Percentiles rank a stretch among this genome's conserved stretches.
Evolutionary conservation across 2,329 filamentous ascomycete genomes (phyloP).

Genomic region (Stagonosporopsis chrysanthemi): DNA sequence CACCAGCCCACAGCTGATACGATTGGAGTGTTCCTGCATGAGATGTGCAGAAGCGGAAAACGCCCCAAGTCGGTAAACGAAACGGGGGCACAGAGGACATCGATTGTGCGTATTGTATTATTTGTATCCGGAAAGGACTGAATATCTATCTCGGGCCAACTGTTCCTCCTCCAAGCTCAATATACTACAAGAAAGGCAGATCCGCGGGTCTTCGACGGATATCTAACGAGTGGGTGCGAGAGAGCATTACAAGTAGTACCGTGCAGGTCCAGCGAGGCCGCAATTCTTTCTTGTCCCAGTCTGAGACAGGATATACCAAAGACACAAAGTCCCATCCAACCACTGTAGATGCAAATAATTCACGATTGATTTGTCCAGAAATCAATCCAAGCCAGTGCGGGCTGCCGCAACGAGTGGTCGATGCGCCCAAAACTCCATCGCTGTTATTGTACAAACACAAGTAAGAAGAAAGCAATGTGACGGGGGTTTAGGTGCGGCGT

Average conservation of each 20-base stretch:
- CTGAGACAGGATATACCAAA: constrained; percentile 24
- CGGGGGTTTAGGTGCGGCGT: constrained; percentile 23
- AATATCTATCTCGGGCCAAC: constrained; percentile 4
- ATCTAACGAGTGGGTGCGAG: constrained; percentile 21
- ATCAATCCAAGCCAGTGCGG: constrained; percentile 27
- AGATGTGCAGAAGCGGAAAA: constrained; percentile 5
- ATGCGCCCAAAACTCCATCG: constrained; percentile 38
- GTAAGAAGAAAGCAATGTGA: constrained; percentile 16
- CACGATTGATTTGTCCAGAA: constrained; percentile 36
- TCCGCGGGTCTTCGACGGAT: constrained; percentile 7
- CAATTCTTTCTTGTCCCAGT: constrained; percentile 17
- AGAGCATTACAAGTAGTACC: constrained; percentile 34
- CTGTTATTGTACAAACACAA: constrained; percentile 43
- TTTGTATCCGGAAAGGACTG: constrained; percentile 6
- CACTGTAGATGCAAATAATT: constrained; percentile 35
- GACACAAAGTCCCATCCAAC: constrained; percentile 13
- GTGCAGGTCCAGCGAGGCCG: constrained; percentile 17
- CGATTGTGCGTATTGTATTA: neutral
- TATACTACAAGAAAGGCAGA: constrained; percentile 12
- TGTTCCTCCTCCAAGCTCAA: constrained; percentile 1
- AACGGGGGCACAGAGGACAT: neutral
- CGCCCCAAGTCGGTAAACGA: neutral
- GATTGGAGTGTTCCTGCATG: constrained; percentile 26
- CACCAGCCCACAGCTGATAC: constrained; percentile 19
- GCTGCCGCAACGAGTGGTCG: constrained; percentile 11